Conservation (phyloP, 2,329 filamentous ascomycete species). For the Lasiodiplodia gonubiensis region DNA sequence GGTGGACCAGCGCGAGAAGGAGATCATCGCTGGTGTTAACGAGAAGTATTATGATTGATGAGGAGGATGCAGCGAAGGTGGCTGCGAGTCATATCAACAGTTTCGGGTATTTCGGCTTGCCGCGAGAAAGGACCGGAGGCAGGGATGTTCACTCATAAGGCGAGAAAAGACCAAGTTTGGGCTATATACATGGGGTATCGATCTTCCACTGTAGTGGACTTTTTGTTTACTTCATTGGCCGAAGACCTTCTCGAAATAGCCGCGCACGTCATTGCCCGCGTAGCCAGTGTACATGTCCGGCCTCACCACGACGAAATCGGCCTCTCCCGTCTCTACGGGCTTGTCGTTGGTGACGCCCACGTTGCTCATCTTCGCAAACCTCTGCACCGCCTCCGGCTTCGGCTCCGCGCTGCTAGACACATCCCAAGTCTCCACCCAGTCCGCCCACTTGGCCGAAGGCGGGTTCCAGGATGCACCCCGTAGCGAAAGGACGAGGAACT, state of each 20-base stretch:
- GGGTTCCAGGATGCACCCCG: conserved; percentile 10
- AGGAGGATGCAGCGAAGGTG: background rate
- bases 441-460: conserved; percentile 18
- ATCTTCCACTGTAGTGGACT: background rate
- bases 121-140: no score
- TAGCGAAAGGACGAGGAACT: conserved; percentile 26
- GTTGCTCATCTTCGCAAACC: conserved; percentile 14
- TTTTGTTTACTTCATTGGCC: background rate
- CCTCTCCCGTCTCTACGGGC: conserved; percentile 11
- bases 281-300: conserved; percentile 28
- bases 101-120: background rate
- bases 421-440: conserved; percentile 25
- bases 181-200: conserved; percentile 1
- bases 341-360: conserved; percentile 18
- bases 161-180: background rate
- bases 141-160: background rate
- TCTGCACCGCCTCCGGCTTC: background rate
- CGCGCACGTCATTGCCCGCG: conserved; percentile 14
- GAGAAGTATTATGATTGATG: conserved; percentile 15
- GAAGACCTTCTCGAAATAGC: conserved; percentile 24
- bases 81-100: background rate
- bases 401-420: conserved; percentile 1
- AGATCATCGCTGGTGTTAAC: conserved; percentile 7
- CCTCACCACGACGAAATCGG: conserved; percentile 14
- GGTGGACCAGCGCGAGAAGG: conserved; percentile 8